Percentiles rank a stretch among this genome's conserved stretches.
These are phyloP conservation scores for Teunomyces lycoperdinae DNA, from an alignment of 805 yeast genomes.

Conservation along the genomic window DNA sequence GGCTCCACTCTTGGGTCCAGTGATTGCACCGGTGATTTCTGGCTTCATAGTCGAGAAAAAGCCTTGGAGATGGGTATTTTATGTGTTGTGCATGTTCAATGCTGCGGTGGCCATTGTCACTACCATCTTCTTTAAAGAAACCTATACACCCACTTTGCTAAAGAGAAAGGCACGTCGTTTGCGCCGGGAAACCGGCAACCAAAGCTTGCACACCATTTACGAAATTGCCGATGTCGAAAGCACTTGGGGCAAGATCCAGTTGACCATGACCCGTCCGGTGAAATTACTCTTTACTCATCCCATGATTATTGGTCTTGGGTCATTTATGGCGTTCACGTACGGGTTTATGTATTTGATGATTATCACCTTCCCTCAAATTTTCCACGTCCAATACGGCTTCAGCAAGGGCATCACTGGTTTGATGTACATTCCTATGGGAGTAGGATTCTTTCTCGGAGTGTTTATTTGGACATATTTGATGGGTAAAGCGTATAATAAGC, in stretches of 20 bases:
- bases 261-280: slow-evolving; percentile 55
- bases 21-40: slow-evolving; percentile 57
- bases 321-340: slow-evolving; percentile 62
- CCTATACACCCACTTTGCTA: slow-evolving; percentile 56
- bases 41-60: slow-evolving; percentile 53
- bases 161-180: slow-evolving; percentile 44
- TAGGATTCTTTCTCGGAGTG: slow-evolving; percentile 53
- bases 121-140: slow-evolving; percentile 53
- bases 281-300: slow-evolving; percentile 54
- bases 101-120: slow-evolving; percentile 44
- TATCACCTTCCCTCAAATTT: slow-evolving; percentile 57
- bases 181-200: slow-evolving; percentile 54
- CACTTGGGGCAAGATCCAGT: slow-evolving; percentile 34
- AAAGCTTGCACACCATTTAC: slow-evolving; percentile 55
- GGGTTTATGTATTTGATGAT: slow-evolving; percentile 66
- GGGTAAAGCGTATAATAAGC: slow-evolving; percentile 35
- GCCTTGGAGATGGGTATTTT: slow-evolving; percentile 69
- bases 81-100: slow-evolving; percentile 56
- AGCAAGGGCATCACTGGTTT: slow-evolving; percentile 50
- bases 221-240: slow-evolving; percentile 55
- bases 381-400: slow-evolving; percentile 46
- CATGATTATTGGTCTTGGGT: slow-evolving; percentile 60
- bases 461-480: slow-evolving; percentile 46
- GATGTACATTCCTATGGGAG: slow-evolving; percentile 55
- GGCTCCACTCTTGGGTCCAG: slow-evolving; percentile 69